Base-by-base conservation (phyloP, 208 protist species). In the Trypanosoma platydactyli region DNA sequence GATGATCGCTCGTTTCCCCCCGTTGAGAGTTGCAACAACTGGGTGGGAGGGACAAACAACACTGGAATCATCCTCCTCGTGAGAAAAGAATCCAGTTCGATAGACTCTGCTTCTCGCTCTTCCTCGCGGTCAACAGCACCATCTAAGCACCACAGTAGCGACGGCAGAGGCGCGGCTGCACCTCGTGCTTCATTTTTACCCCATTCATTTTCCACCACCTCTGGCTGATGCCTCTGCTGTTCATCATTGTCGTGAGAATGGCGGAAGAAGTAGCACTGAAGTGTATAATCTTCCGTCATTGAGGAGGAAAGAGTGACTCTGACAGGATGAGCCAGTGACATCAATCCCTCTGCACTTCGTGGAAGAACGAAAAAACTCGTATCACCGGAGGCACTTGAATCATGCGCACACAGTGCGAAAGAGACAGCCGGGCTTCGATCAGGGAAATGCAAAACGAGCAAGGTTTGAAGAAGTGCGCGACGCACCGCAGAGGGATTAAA, bases 371-470 rank as follows among this genome's bases (percentile, higher is more conserved):
- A 52, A 56, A 75, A 69, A 46, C 12, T 35, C 15, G 72, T 78
- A 40, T 20, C 48, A 40, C 72, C 72, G 27, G 5, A 44, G 16
- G 51, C 45, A 13, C 29, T 46, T 22, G 65, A 52, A 33, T 75
- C 69, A 64, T 75, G 69, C 24, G 24, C 5, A 51, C 15, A 51
- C 6, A 74, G 30, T 25, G 29, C 61, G 62, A 84, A 84, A 4
- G 74, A 30, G 1, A 57, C 79, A 13, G 73, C 66, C n/a, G 68
- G 74, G 51, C 74, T 80, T 24, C 79, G 64, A 2, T 64, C 54
- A 0, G 79, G 79, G 18, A 71, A 61, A 42, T 71, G 55, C 12
- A 84, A 53, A 58, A 73, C 69, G 18, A 80, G 55, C 15, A 84
- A 53, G 24, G 66, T 59, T 63, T 80, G 79, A 30, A 75, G 38